Evolutionary conservation across 2,329 filamentous ascomycete genomes (phyloP).

Genomic region (Sporothrix protearum): DNA sequence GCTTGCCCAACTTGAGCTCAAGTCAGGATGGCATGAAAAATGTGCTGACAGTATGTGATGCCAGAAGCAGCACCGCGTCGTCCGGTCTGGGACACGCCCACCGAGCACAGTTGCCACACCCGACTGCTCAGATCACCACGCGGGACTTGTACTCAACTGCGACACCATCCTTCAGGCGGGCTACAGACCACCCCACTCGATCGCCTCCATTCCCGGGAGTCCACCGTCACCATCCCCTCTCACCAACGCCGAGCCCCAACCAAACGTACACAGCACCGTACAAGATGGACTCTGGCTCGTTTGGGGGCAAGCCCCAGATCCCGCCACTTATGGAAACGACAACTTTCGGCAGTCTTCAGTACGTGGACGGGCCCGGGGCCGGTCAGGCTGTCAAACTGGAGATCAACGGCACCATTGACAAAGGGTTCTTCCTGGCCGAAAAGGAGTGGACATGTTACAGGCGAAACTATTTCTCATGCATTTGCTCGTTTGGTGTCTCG

Average conservation of each 20-base stretch:
- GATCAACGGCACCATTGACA: slow-evolving; percentile 78
- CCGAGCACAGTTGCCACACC: slow-evolving; percentile 52
- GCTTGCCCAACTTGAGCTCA: no score
- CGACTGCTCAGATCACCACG: slow-evolving; percentile 46
- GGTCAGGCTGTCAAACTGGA: slow-evolving; percentile 60
- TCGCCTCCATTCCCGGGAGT: slow-evolving; percentile 50
- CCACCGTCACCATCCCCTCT: slow-evolving; percentile 51
- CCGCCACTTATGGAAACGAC: slow-evolving; percentile 52
- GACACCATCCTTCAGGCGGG: slow-evolving; percentile 50
- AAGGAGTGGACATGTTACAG: slow-evolving; percentile 89
- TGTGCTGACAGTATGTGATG: slow-evolving; percentile 4
- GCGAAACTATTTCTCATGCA: slow-evolving; percentile 85
- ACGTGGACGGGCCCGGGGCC: slow-evolving; percentile 48
- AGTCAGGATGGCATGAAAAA: not conserved
- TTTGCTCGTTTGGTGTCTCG: slow-evolving; percentile 70
- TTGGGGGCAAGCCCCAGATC: slow-evolving; percentile 42
- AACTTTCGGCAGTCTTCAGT: slow-evolving; percentile 59
- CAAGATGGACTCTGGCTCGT: slow-evolving; percentile 52
- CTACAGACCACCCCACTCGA: slow-evolving; percentile 49
- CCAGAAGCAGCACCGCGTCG: slow-evolving; percentile 47
- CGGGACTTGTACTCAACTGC: slow-evolving; percentile 53
- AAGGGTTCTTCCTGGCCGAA: slow-evolving; percentile 80
- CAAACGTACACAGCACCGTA: slow-evolving; percentile 44
- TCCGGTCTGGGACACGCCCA: slow-evolving; percentile 58
- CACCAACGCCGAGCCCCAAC: slow-evolving; percentile 50